Base-by-base conservation (phyloP, 306 rosid genomes). In the Trifolium repens region DNA sequence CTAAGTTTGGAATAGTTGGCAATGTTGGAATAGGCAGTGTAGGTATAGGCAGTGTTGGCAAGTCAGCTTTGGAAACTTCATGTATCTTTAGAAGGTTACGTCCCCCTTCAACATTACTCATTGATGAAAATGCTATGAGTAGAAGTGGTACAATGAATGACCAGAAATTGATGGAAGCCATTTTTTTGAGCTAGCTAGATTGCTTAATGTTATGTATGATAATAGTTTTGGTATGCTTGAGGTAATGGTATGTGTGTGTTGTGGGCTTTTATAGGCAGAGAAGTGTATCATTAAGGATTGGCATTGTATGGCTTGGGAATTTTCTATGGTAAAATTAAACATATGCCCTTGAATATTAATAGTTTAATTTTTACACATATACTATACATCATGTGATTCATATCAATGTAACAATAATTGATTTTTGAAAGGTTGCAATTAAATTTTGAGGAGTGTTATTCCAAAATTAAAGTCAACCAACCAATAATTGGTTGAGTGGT, bases 71-170 rank as follows among this genome's bases (percentile, higher is more conserved):
- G 13, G 87, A 80, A 55, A 57, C 12, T 46, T 65, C 63, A 7
- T 78, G 70, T 3, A 80, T 42, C 19, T 60, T 42, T 35, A 44
- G 50, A 22, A 80, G 84, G 53, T n/a, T 9, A 26, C 92, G 85
- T 61, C 85, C 85, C 15, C 74, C 88, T 4, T 80, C 79, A 47
- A 78, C 78, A 9, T 43, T 65, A 35, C 19, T 77, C 74, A 88
- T 43, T 70, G 77, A 30, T 34, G 80, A 66, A 35, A 81, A 44
- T 1, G 79, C 74, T 13, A 82, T 26, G 7, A 85, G 67, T 54
- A 88, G 2, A 42, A 85, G 30, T 27, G 78, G 43, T 47, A 85
- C 16, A 65, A 84, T 19, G 30, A 75, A 64, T 57, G 75, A 24
- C 66, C 64, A 58, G 22, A 80, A 73, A 59, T 50, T 57, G 50